Base-by-base conservation (phyloP, 257 asterid genomes). In the Gardenia jasminoides region DNA sequence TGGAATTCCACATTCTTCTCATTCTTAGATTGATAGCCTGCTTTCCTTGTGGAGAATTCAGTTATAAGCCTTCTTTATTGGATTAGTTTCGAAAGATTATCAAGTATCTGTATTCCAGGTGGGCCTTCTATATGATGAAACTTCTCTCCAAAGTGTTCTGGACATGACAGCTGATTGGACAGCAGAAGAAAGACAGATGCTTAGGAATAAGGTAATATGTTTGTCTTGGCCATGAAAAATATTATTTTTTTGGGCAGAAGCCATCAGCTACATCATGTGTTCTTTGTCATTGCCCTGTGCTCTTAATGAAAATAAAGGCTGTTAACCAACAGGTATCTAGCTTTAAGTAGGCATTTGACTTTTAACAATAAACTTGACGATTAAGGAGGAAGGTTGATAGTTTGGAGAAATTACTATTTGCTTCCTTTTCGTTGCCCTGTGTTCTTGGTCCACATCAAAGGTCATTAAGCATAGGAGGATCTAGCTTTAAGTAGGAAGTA, bases 161-260 rank as follows among this genome's bases (percentile, higher is more conserved):
- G 98, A 96, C 85, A 78, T 96, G 86, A 90, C 91, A 24, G 91
- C 94, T 54, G 99, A 96, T 86, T 96, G 99, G 99, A 93, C 98
- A 33, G 75, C 74, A 9, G 89, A 80, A 84, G 99, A 95, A 88
- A 87, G 97, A 74, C 88, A 85, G 78, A 95, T 95, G 99, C 88
- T 93, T 65, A 89, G 99, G 87, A 89, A 89, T 88, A 92, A 93
- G 98, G 98, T 94, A 85, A 76, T 69, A 28, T 26, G 26, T 28
- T 69, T 58, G 48, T 33, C 7, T 30, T 56, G 46, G 22, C 72
- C 59, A 24, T 33, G 26, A 1, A 36, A 36, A 36, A 36, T 36
- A 33, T 22, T 24, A 22, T 22, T 33, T 58, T n/a, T 74, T 39
- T 6, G 2, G 28, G 50, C 22, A 7, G 28, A 17, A 19, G 30